Percentiles rank a stretch among this genome's conserved stretches.
Conservation (phyloP, 148 eudicot genomes). For the Rhododendron ferrugineum region DNA sequence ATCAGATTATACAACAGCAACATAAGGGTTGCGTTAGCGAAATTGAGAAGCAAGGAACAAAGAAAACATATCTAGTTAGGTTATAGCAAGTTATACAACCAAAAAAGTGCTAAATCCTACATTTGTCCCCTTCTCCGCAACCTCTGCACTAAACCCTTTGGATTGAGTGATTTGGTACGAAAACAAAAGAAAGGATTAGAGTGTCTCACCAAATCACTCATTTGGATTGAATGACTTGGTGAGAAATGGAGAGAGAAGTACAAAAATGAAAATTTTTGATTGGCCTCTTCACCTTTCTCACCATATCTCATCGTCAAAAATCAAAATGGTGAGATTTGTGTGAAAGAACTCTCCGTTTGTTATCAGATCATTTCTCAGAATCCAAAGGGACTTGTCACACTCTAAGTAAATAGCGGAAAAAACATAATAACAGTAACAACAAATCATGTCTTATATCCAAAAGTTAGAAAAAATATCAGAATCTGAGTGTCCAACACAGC, state of each 20-base stretch:
- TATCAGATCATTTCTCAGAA: neutral
- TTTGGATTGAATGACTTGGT: neutral
- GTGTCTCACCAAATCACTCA: neutral
- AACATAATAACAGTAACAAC: neutral
- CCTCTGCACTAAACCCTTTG: neutral
- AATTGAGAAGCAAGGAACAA: neutral
- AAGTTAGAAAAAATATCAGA: neutral
- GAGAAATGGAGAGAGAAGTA: neutral
- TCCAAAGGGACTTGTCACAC: neutral
- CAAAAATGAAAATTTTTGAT: no score
- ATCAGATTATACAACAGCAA: constrained; percentile 15
- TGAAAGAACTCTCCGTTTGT: neutral
- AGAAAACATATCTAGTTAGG: neutral
- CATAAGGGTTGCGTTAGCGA: neutral
- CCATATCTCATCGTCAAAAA: neutral
- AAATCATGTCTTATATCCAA: neutral
- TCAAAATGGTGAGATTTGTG: neutral
- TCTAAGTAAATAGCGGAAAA: neutral
- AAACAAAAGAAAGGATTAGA: neutral
- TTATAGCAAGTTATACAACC: neutral
- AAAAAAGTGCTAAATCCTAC: neutral
- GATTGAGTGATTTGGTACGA: neutral
- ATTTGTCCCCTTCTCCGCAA: neutral
- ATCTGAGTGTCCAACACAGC: neutral
- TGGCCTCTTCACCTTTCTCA: neutral